Conservation (phyloP, 352 stramenopile species). For the Pythium rishiriense region DNA sequence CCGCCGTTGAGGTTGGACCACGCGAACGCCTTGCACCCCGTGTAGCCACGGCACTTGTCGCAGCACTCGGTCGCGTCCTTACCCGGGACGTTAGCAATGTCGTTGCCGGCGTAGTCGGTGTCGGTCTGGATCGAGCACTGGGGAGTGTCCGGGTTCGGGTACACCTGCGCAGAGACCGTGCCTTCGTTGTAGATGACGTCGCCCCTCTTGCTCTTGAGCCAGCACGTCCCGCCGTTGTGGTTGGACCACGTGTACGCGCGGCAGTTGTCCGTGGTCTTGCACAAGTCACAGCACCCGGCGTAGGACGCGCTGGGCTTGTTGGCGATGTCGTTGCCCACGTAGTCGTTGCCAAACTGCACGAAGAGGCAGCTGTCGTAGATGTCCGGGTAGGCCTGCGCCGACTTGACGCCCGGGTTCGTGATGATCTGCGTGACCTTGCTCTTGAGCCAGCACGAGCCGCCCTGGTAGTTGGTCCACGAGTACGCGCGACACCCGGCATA, state of each 20-base stretch:
- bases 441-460: conserved; percentile 49
- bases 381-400: conserved; percentile 15
- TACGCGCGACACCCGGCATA: conserved; percentile 47
- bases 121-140: neutral
- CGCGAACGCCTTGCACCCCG: conserved; percentile 40
- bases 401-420: conserved; percentile 11
- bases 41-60: conserved; percentile 32
- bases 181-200: too few relatives aligned
- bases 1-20: conserved; percentile 39
- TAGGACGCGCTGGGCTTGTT: too few relatives aligned
- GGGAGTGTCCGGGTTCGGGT: conserved; percentile 1
- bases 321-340: too few relatives aligned
- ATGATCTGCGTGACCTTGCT: conserved; percentile 6
- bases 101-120: neutral
- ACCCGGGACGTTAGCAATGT: conserved; percentile 10
- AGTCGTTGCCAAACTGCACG: too few relatives aligned
- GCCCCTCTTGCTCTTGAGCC: conserved; percentile 50
- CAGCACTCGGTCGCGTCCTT: conserved; percentile 21
- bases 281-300: too few relatives aligned
- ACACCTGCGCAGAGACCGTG: too few relatives aligned
- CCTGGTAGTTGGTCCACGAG: conserved; percentile 52
- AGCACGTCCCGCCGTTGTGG: conserved; percentile 57
- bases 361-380: too few relatives aligned
- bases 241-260: conserved; percentile 43
- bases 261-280: too few relatives aligned